Conservation (phyloP, 116 monocot genomes). For the Posidonia oceanica region DNA sequence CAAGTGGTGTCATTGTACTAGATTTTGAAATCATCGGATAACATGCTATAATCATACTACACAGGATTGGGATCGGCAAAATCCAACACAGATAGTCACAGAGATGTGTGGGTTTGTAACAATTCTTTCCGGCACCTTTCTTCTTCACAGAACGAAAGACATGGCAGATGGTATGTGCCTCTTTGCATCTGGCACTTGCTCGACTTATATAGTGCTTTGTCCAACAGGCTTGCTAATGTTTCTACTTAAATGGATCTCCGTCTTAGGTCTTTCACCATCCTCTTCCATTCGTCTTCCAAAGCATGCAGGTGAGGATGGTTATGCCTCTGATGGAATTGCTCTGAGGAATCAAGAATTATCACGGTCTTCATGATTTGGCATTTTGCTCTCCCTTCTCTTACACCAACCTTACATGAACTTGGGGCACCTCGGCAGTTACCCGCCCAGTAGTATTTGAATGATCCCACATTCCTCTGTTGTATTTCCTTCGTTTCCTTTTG, state of each 20-base stretch:
- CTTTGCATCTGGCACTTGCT: background rate
- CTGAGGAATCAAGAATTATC: slow-evolving; percentile 38
- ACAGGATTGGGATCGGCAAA: slow-evolving; percentile 93
- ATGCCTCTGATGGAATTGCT: slow-evolving; percentile 50
- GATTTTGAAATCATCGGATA: background rate
- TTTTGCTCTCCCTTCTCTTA: background rate
- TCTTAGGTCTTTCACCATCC: slow-evolving; percentile 34
- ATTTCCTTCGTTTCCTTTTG: background rate
- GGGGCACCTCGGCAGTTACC: background rate
- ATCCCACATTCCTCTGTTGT: background rate
- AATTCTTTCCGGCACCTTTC: slow-evolving; percentile 84
- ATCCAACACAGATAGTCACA: slow-evolving; percentile 78
- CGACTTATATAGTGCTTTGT: background rate
- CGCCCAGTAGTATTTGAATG: background rate
- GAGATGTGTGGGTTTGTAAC: slow-evolving; percentile 93
- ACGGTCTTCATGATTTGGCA: slow-evolving; percentile 8
- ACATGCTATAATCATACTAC: background rate
- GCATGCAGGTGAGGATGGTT: slow-evolving; percentile 46
- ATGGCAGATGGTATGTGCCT: slow-evolving; percentile 61
- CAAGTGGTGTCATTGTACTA: background rate
- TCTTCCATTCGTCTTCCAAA: slow-evolving; percentile 37
- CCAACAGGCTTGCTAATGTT: background rate
- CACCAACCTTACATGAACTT: slow-evolving; percentile 2
- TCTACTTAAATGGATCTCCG: background rate
- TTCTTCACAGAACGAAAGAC: slow-evolving; percentile 92